Base-by-base conservation (phyloP, 306 rosid species). In the Clitoria ternatea region DNA sequence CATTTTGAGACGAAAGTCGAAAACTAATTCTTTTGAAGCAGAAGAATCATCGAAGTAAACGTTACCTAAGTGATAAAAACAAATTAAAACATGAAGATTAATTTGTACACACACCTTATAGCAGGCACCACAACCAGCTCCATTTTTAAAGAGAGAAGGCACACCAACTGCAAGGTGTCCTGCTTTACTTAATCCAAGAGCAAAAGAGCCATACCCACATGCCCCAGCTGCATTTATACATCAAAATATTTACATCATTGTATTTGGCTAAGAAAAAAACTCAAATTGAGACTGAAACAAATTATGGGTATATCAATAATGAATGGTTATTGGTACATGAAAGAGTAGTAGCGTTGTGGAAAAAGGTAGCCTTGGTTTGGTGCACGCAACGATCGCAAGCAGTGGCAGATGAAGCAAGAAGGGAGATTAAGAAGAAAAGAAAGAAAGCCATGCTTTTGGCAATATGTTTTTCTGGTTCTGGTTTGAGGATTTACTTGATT, bases 81-180 rank as follows among this genome's bases (percentile, higher is more conserved):
- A n/a, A n/a, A n/a, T n/a, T n/a, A n/a, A n/a, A n/a, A n/a, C n/a
- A n/a, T n/a, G n/a, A n/a, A n/a, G n/a, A n/a, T n/a, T n/a, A n/a
- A n/a, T 29, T 5, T 17, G 14, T 17, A 5, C 1, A 61, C 0
- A 19, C 0, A 93, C 98, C 91, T 89, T 96, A 73, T 87, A 91
- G 53, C 99, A 94, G 0, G 96, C 87, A 53, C 99, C 99, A 66
- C 99, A 94, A 14, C 86, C 96, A 6, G 90, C 92, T 69, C 99
- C 99, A 22, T 84, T 37, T 60, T 80, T 82, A 84, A 78, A 94
- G 13, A 94, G 82, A 0, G 95, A 55, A 75, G 92, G 53, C 61
- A 80, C 89, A 20, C 70, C 94, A 37, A 85, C 99, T 2, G 97
- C 94, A 44, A 85, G 70, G 64, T 80, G 72, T 53, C 90, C 96